Evolutionary conservation across 306 rosid genomes (phyloP), one percentile per base, ranked within the genome.

Genomic region (Cyclanthera cordifolia): DNA sequence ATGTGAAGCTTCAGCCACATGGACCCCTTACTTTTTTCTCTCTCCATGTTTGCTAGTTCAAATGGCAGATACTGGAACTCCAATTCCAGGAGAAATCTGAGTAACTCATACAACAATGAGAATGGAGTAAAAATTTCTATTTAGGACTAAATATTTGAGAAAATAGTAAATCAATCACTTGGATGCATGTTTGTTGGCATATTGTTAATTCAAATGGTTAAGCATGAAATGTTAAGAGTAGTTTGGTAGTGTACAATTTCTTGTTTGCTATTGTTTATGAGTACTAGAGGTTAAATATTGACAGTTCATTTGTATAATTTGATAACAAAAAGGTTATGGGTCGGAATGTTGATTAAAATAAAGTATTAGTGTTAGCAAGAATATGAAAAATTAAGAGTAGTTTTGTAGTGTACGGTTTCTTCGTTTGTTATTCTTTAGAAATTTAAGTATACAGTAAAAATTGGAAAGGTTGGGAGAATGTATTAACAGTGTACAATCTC

Each of bases 1-100:
- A 64, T 64, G 70, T 64, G 70, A 64, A 64, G 30, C 69, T 37
- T 11, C 17, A 39, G 43, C 69, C 3, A 45, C 24, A 41, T 52
- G 70, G 70, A 43, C 51, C 69, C 17, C 11, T 34, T 1, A 21
- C 10, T 10, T 10, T 60, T 32, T 37, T 20, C 34, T 64, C 16
- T 43, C 70, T 41, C 17, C 13, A 64, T 43, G 0, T 21, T 8
- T 64, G 30, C 39, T 37, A 0, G 15, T 23, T 61, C 68, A 61
- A 37, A 9, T 55, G 4, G 43, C 39, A n/a, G 68, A 61, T 11
- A 15, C 9, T 60, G 30, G 10, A 28, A 39, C 50, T 11, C 68
- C 28, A 11, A 61, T 61, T 61, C 30, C 9, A 19, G 28, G n/a
- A 37, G 27, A 37, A 7, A 20, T 61, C 30, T 19, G 3, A 61